phyloP scores from a whole-genome alignment of 2,329 filamentous ascomycete genomes.

The Orbilia brochopaga region DNA sequence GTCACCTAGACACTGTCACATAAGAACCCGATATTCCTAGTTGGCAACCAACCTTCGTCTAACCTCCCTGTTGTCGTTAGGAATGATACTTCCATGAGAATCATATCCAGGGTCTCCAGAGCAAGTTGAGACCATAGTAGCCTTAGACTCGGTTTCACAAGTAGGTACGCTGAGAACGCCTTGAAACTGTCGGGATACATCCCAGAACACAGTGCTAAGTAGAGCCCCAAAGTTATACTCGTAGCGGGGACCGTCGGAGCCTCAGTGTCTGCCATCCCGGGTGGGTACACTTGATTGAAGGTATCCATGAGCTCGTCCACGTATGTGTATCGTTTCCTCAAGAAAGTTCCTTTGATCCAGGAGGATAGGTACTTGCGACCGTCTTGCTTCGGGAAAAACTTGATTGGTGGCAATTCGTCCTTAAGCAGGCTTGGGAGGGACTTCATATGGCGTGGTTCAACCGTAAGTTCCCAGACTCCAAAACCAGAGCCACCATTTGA shows the following conservation, averaged over 20 bases:
- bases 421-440: conserved; percentile 31
- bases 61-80: conserved; percentile 39
- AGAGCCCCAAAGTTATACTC: conserved; percentile 29
- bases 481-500: conserved; percentile 21
- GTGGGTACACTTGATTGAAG: conserved; percentile 40
- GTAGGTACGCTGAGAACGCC: conserved; percentile 33
- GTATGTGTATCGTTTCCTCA: conserved; percentile 38
- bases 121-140: conserved; percentile 46
- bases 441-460: conserved; percentile 41
- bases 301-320: conserved; percentile 41
- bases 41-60: conserved; percentile 32
- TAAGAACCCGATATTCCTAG: not conserved
- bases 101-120: conserved; percentile 37
- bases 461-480: conserved; percentile 40
- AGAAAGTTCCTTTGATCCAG: conserved; percentile 22
- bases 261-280: conserved; percentile 21
- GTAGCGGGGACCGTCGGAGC: conserved; percentile 33
- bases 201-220: conserved; percentile 39
- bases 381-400: conserved; percentile 42
- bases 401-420: conserved; percentile 34
- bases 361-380: conserved; percentile 20
- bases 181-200: conserved; percentile 48
- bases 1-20: not conserved
- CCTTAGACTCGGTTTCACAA: conserved; percentile 34
- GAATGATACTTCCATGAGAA: conserved; percentile 45